Evolutionary conservation across 768 basidiomycete genomes (phyloP), one percentile per base, ranked within the genome.

Genomic region (Gloeopeniophorella convolvens): DNA sequence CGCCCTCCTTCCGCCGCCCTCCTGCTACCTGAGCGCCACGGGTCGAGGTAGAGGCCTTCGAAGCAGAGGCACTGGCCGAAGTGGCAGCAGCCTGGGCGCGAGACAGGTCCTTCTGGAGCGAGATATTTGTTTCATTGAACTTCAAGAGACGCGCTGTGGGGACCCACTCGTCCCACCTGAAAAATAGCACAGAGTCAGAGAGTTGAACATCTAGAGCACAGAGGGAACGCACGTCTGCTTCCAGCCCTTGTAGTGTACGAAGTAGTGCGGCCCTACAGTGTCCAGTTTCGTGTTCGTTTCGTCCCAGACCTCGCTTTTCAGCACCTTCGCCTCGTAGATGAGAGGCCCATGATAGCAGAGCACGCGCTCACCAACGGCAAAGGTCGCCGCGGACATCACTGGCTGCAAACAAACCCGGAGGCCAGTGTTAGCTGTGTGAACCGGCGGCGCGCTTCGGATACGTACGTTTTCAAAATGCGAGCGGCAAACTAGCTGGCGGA

Each of bases 161-260:
- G 0, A 97, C 95, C 91, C 91, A 97, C 72, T 98, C 94, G 70
- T 96, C 93, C 92, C 93, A 97, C 54, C 92, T 95, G 39, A 18
- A 37, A 12, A 16, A 16, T 16, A 28, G 42, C 28, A 20, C 3
- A 34, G 24, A 50, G 41, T 24, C 37, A 48, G 41, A 46, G 35
- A 18, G 24, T n/a, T 23, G 20, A 52, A 39, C 15, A 53, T 33
- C 26, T 23, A 11, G 23, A 12, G 11, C n/a, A 30, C 36, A 39
- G 43, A 27, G 27, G 21, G 9, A 18, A 71, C 80, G 58, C 64
- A 94, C 91, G 90, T 94, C 66, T 91, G 88, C 66, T 97, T 99
- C 96, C 96, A 99, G 8, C 96, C 96, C 68, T 97, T 96, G 75
- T 99, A 99, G 66, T 99, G 96, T 32, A 99, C 94, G 54, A 88